Evolutionary conservation across 169 alveolate genomes (phyloP).

Genomic region (Theileria luwenshuni): DNA sequence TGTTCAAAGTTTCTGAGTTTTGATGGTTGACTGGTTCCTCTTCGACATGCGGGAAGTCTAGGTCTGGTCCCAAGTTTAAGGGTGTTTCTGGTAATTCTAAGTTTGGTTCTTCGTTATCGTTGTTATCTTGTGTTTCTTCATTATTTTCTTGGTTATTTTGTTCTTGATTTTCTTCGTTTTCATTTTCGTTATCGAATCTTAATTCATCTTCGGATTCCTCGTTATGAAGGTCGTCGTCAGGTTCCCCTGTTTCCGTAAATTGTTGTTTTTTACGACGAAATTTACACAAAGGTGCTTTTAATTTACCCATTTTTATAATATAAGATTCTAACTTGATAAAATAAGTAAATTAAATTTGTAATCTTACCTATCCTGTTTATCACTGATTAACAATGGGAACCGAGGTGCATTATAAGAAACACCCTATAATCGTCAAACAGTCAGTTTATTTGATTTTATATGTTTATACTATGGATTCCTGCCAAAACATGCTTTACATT

Average conservation of each 20-base stretch:
- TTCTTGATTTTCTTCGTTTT: neutral
- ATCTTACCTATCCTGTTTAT: neutral
- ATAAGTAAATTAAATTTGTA: conserved; percentile 1
- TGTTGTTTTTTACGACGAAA: conserved; percentile 38
- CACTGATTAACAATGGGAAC: conserved; percentile 9
- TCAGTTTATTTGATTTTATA: neutral
- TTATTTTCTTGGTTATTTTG: conserved; percentile 2
- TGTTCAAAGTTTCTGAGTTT: neutral
- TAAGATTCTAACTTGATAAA: conserved; percentile 12
- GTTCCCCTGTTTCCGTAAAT: conserved; percentile 24
- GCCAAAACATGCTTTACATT: neutral
- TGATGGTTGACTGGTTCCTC: neutral
- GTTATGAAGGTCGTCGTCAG: conserved; percentile 37
- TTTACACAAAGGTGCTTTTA: conserved; percentile 54
- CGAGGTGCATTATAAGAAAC: conserved; percentile 25
- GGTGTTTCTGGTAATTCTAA: neutral
- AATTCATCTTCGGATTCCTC: conserved; percentile 63
- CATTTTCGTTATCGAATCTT: conserved; percentile 3
- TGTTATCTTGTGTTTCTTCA: neutral
- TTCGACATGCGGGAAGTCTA: too few species aligned
- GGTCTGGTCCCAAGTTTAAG: too few species aligned
- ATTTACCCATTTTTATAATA: conserved; percentile 13
- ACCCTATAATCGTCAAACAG: neutral
- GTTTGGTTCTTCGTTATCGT: conserved; percentile 12
- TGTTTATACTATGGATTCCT: neutral